phyloP scores from a whole-genome alignment of 1,139 yeast species.

The Scheffersomyces lignicola region DNA sequence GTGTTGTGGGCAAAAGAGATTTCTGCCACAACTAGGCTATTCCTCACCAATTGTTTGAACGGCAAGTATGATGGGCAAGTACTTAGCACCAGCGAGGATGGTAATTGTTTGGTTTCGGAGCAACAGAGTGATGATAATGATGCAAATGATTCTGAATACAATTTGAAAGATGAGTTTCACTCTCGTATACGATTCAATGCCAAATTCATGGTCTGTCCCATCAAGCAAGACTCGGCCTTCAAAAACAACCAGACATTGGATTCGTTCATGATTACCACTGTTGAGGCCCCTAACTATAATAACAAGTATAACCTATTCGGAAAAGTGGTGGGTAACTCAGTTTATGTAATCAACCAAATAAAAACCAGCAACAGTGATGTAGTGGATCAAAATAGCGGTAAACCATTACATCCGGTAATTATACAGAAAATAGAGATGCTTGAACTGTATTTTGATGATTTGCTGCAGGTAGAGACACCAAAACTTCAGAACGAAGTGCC shows the following conservation, averaged over 20 bases:
- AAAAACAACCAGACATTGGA: constrained; percentile 38
- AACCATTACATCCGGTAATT: constrained; percentile 53
- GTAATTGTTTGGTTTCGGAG: constrained; percentile 36
- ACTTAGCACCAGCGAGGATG: constrained; percentile 37
- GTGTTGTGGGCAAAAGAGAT: constrained; percentile 75
- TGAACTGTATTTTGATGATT: constrained; percentile 52
- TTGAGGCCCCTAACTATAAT: constrained; percentile 45
- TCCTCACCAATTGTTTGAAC: constrained; percentile 50
- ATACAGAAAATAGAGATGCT: constrained; percentile 43
- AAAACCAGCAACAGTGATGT: constrained; percentile 45
- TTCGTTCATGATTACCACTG: constrained; percentile 55
- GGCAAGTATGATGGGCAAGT: constrained; percentile 40
- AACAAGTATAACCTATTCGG: constrained; percentile 60
- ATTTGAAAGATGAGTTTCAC: constrained; percentile 50
- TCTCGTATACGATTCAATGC: constrained; percentile 52
- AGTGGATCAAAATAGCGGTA: constrained; percentile 33
- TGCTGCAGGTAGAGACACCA: constrained; percentile 17
- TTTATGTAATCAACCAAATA: constrained; percentile 54
- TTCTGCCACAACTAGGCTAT: constrained; percentile 50
- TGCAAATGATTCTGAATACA: constrained; percentile 9
- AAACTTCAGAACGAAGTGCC: constrained; percentile 6
- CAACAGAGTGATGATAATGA: constrained; percentile 6
- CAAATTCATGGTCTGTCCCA: constrained; percentile 60
- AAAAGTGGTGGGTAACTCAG: constrained; percentile 58
- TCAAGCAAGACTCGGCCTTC: constrained; percentile 26